Base-by-base conservation (phyloP, 495 filamentous ascomycete species). In the Evernia prunastri region DNA sequence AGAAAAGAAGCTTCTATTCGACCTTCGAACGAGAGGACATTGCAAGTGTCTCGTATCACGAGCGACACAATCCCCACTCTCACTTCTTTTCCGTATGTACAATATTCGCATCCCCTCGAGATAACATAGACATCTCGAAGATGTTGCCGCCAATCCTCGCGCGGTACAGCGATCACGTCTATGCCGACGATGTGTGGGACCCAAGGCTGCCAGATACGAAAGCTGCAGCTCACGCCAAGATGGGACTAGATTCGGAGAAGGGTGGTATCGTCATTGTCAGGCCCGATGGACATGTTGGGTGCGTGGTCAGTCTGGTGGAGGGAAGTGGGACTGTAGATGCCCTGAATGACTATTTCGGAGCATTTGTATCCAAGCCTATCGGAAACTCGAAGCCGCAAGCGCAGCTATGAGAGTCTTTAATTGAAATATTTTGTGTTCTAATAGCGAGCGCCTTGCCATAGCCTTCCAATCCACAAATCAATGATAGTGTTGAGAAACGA, bases 221-320 rank as follows among this genome's bases (percentile, higher is more conserved):
- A 64, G 89, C 86, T 35, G 79, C 89, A 13, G 90, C 91, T 33
- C 91, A 96, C 78, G 85, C 88, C 57, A 95, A 93, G 81, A 88
- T 95, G 80, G 91, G 91, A 0, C 73, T 96, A 31, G 81, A 89
- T 67, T 75, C 86, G 68, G 86, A 87, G 62, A 82, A 76, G 69
- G 91, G 91, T 29, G 90, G 86, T 60, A 81, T 95, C 10, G 84
- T 94, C 18, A 86, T 96, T 45, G 89, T 92, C 36, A 77, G 91
- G 53, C 91, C 91, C 0, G 91, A 96, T 74, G 89, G 89, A 39
- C 92, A 96, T 75, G 86, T 95, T 63, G 89, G 88, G 17, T 84
- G 88, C 61, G 87, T 89, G 25, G 83, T 89, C 5, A 78, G 80
- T 67, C 73, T 96, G 42, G 84, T 82, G 17, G 87, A 92, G 74